These are phyloP conservation scores for Xylaria curta DNA, from an alignment of 495 filamentous ascomycete species.

Conservation along the genomic window DNA sequence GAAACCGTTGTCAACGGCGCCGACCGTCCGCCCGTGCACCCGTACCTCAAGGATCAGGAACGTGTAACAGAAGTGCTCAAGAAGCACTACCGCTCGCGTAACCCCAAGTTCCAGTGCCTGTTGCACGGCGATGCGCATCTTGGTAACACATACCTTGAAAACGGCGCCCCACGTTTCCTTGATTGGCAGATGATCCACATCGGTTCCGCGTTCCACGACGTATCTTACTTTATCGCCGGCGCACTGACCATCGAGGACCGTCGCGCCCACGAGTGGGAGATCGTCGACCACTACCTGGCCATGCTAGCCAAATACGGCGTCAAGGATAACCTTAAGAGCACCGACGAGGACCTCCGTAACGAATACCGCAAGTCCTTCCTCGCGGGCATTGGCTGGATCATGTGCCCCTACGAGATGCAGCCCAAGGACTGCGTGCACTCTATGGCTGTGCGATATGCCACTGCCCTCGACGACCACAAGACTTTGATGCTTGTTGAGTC, in stretches of 20 bases:
- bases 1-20: slow-evolving; percentile 33
- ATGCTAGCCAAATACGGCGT: slow-evolving; percentile 36
- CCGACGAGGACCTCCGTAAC: slow-evolving; percentile 38
- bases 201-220: slow-evolving; percentile 44
- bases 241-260: slow-evolving; percentile 43
- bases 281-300: slow-evolving; percentile 42
- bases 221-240: slow-evolving; percentile 43
- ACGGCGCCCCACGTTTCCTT: slow-evolving; percentile 41
- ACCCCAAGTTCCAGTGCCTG: slow-evolving; percentile 39
- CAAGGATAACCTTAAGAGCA: slow-evolving; percentile 19
- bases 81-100: slow-evolving; percentile 39
- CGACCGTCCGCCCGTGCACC: slow-evolving; percentile 36
- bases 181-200: slow-evolving; percentile 46
- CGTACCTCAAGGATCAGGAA: slow-evolving; percentile 35
- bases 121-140: slow-evolving; percentile 43
- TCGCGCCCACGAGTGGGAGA: slow-evolving; percentile 38
- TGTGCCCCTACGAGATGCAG: slow-evolving; percentile 43
- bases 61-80: slow-evolving; percentile 38
- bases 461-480: slow-evolving; percentile 44
- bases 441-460: slow-evolving; percentile 41
- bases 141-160: slow-evolving; percentile 41
- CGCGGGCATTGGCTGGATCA: slow-evolving; percentile 42
- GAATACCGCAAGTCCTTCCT: slow-evolving; percentile 45
- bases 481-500: slow-evolving; percentile 43
- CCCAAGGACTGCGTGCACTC: slow-evolving; percentile 39